Base-by-base conservation (phyloP, 1,284 basidiomycete genomes). In the Irpex rosettiformis region DNA sequence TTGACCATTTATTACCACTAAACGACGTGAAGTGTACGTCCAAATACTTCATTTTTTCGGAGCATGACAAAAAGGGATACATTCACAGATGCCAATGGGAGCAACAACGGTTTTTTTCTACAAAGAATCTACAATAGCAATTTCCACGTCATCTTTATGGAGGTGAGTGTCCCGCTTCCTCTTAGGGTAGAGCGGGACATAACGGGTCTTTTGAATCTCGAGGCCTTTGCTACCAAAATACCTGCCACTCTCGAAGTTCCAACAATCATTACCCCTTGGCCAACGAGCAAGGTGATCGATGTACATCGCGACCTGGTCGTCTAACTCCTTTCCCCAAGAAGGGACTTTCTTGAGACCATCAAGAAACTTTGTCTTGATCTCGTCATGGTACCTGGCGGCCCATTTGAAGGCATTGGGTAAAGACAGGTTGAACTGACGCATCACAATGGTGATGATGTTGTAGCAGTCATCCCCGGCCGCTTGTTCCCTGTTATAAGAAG, bases 221-320 rank as follows among this genome's bases (percentile, higher is more conserved):
- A 57, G 24, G 0, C 70, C 72, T 24, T 65, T 61, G 7, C 57
- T 66, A 7, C 72, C 73, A 56, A 75, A 75, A 62, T 77, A 77
- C n/a, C 75, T 64, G 43, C 67, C 65, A 56, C 71, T 67, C 56
- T 72, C 73, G 54, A 75, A 75, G 49, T 64, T 68, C 75, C 73
- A 77, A 16, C 56, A 58, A 51, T 71, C 69, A 58, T 73, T 73
- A 4, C 65, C 69, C 13, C 69, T 64, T 2, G 71, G 67, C 73
- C 72, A 75, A 56, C 72, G 72, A 2, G 67, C 74, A 30, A 77
- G 27, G 3, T 70, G 71, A 42, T 71, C 56, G 7, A 71, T 25
- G 52, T 76, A 77, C 18, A 61, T 48, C 1, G 42, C 42, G 4
- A 75, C 54, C 30, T 69, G 60, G 2, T 24, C 24, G 55, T 73